Evolutionary conservation across 2,329 filamentous ascomycete species (phyloP).

Genomic region (Akanthomyces muscarius): DNA sequence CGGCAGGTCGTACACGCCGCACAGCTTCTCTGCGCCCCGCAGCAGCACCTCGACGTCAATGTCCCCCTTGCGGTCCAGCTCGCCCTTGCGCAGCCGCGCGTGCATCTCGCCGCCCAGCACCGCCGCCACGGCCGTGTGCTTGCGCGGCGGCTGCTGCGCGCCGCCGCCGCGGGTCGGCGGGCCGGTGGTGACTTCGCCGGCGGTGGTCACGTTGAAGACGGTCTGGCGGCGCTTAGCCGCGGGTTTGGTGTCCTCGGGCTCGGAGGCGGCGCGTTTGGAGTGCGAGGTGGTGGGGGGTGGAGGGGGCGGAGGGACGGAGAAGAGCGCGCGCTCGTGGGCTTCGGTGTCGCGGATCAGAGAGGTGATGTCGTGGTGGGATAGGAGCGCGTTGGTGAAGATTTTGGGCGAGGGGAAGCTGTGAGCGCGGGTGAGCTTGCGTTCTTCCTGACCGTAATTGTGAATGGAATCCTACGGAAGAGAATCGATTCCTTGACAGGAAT

Average conservation of each 20-base stretch:
- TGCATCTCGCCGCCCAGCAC: constrained; percentile 86
- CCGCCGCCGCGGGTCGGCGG: constrained; percentile 39
- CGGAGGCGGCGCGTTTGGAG: constrained; percentile 33
- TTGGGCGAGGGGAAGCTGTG: constrained; percentile 81
- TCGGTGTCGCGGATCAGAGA: constrained; percentile 93
- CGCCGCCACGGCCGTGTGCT: constrained; percentile 81
- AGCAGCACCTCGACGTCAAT: constrained; percentile 84
- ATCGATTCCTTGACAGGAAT: constrained; percentile 72
- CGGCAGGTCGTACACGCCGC: constrained; percentile 77
- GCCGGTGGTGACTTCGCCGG: constrained; percentile 58
- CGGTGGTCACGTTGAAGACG: constrained; percentile 59
- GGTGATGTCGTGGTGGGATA: constrained; percentile 87
- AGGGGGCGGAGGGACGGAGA: constrained; percentile 74
- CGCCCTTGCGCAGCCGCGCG: constrained; percentile 64
- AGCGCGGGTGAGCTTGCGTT: not conserved
- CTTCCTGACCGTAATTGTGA: not conserved
- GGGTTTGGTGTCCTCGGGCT: not conserved
- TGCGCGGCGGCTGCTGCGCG: constrained; percentile 46
- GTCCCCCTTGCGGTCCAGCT: constrained; percentile 55
- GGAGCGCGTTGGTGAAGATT: constrained; percentile 90
- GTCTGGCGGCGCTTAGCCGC: constrained; percentile 52
- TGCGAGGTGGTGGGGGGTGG: constrained; percentile 28
- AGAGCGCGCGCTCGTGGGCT: constrained; percentile 87
- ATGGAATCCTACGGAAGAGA: constrained; percentile 61
- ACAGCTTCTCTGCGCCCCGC: constrained; percentile 83